Conservation (phyloP, 2,329 filamentous ascomycete species). For the Fusarium irregulare region DNA sequence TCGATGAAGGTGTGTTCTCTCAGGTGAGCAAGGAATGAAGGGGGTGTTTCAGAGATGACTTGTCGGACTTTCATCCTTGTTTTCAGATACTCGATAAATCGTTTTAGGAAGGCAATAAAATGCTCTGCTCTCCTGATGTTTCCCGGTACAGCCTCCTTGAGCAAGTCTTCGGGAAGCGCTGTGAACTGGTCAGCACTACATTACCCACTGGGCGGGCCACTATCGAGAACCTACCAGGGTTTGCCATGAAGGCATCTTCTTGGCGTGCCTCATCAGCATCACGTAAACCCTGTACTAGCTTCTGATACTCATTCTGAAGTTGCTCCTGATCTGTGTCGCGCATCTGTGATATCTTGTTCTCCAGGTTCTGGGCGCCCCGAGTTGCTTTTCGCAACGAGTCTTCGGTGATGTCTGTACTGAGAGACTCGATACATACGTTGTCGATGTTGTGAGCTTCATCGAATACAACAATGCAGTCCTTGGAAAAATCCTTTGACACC, state of each 20-base stretch:
- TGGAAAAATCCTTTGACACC: slow-evolving; percentile 94
- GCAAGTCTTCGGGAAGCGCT: slow-evolving; percentile 89
- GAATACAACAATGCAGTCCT: slow-evolving; percentile 98
- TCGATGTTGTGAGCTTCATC: slow-evolving; percentile 99
- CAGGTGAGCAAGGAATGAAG: slow-evolving; percentile 91
- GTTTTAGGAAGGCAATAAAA: slow-evolving; percentile 92
- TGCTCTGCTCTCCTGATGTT: slow-evolving; percentile 97
- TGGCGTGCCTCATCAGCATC: slow-evolving; percentile 89
- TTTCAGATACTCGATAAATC: slow-evolving; percentile 98
- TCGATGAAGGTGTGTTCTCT: slow-evolving; percentile 98
- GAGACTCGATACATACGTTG: slow-evolving; percentile 97
- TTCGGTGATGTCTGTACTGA: slow-evolving; percentile 96
- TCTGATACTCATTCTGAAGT: slow-evolving; percentile 93
- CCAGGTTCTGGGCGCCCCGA: slow-evolving; percentile 88
- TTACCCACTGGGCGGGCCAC: neutral
- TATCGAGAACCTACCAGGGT: slow-evolving; percentile 68
- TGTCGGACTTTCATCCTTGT: slow-evolving; percentile 98
- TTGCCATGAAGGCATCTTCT: slow-evolving; percentile 97
- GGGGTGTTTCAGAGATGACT: slow-evolving; percentile 96
- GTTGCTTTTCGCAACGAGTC: slow-evolving; percentile 93
- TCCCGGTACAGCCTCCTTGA: slow-evolving; percentile 95
- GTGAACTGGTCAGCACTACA: slow-evolving; percentile 2
- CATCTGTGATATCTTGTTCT: slow-evolving; percentile 92
- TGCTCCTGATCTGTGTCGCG: slow-evolving; percentile 95
- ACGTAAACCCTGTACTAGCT: slow-evolving; percentile 90